Base-by-base conservation (phyloP, 345 rosid genomes). In the Clausena lansium region DNA sequence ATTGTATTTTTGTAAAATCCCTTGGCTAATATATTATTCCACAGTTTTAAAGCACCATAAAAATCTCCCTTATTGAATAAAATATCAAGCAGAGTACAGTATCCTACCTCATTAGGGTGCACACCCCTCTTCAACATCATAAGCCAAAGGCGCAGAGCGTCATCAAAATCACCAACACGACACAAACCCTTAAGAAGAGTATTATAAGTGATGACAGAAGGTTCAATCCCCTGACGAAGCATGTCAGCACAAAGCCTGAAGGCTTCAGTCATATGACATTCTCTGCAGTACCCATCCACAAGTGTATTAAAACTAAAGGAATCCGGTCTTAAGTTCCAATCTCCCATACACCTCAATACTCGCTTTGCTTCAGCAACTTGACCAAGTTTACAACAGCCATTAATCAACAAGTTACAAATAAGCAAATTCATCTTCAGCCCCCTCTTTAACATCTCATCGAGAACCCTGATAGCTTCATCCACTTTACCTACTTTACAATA, bases 151-250 rank as follows among this genome's bases (percentile, higher is more conserved):
- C 73, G 75, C 76, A 89, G 39, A 79, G 91, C 93, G 47, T 93
- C 96, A 27, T 85, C 79, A 58, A 81, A 84, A 65, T 88, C 87
- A 83, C 91, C 89, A 2, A 70, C 87, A 36, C 83, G 83, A 76
- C 84, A 85, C 65, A 87, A 79, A 69, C 98, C 99, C 79, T 93
- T 93, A 45, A 95, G 89, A 80, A 95, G 94, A 67, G 88, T 87
- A 82, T 95, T 95, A 79, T 91, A 90, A 68, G 97, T 90, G 35
- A 88, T 84, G 75, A 80, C 75, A 72, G 86, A 84, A 45, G 88
- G 92, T 77, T 82, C 81, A 66, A 89, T 80, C 76, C 89, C 92
- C 50, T 79, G 73, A 38, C 5, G 41, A 33, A 84, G 72, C 95
- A 95, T 91, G 72, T 57, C 80, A 65, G 92, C 86, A 73, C 89